These are phyloP conservation scores for Fraxinus anomala DNA, from an alignment of 257 asterid species.

Conservation along the genomic window DNA sequence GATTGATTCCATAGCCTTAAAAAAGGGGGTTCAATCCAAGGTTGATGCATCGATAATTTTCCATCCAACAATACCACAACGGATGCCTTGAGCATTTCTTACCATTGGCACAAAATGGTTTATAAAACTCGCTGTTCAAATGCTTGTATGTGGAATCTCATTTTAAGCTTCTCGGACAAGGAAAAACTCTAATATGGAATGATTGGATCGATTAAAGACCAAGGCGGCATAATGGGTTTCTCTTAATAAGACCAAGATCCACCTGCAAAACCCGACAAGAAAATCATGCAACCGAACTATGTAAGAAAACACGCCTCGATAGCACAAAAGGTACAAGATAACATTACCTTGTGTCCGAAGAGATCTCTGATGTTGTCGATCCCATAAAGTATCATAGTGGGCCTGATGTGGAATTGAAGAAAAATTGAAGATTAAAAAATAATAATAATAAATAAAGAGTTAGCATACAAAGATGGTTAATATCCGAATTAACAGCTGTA, in stretches of 20 bases:
- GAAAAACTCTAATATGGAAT: background rate
- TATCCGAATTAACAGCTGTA: background rate
- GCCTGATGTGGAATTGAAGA: constrained; percentile 46
- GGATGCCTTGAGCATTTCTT: background rate
- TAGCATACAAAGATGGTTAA: background rate
- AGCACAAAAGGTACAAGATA: background rate
- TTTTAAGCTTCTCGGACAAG: background rate
- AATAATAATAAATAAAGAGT: background rate
- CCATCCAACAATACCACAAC: background rate
- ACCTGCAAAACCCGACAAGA: constrained; percentile 48
- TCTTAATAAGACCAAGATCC: constrained; percentile 82
- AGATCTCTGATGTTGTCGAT: constrained; percentile 93
- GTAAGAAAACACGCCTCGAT: background rate
- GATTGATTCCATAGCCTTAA: background rate
- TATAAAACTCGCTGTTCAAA: background rate
- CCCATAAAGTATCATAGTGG: constrained; percentile 94
- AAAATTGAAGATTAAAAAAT: background rate
- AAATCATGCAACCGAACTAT: constrained; percentile 9
- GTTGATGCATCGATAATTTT: background rate
- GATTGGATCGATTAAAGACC: constrained; percentile 46
- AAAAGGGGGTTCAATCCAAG: background rate
- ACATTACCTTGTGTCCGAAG: constrained; percentile 86
- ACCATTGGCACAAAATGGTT: background rate
- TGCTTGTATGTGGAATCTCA: background rate
- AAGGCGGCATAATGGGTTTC: constrained; percentile 76